A percentile compares a stretch with the other conserved stretches of the same genome.
phyloP scores from a whole-genome alignment of 2,329 filamentous ascomycete species.

The Elsinoe arachidis region DNA sequence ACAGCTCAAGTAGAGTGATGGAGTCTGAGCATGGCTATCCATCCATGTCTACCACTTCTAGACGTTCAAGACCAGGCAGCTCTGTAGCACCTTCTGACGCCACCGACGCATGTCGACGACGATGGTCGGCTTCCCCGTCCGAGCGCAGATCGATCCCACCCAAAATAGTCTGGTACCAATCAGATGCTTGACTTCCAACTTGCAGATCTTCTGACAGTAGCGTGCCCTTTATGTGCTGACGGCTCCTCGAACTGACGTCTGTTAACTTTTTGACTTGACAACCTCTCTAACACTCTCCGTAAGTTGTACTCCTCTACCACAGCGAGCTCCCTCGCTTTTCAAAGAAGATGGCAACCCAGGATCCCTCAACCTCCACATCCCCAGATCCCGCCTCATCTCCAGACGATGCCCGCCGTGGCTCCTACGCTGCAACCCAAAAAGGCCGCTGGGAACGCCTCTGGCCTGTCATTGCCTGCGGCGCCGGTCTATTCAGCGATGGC shows the following conservation, averaged over 20 bases:
- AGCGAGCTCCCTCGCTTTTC: background rate
- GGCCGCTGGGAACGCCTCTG: slow-evolving; percentile 44
- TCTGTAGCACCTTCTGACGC: background rate
- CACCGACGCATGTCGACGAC: background rate
- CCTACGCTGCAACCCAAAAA: slow-evolving; percentile 17
- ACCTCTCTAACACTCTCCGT: background rate
- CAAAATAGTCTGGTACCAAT: background rate
- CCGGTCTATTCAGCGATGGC: slow-evolving; percentile 83
- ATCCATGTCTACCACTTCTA: background rate
- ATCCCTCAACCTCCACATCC: background rate
- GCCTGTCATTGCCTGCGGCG: slow-evolving; percentile 80
- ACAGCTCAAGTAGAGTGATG: too few species aligned
- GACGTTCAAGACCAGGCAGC: background rate
- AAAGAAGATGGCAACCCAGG: background rate
- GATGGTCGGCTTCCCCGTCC: slow-evolving; percentile 3
- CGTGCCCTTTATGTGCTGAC: too few species aligned
- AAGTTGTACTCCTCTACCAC: too few species aligned
- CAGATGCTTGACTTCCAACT: background rate
- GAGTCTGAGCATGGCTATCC: too few species aligned
- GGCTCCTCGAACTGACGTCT: background rate
- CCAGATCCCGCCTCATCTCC: background rate
- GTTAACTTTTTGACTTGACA: background rate
- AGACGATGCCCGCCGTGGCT: background rate
- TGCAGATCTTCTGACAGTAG: background rate
- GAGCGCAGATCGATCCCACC: background rate